Evolutionary conservation across 2,329 filamentous ascomycete species (phyloP).

Genomic region (Chrysoporthe puriensis): DNA sequence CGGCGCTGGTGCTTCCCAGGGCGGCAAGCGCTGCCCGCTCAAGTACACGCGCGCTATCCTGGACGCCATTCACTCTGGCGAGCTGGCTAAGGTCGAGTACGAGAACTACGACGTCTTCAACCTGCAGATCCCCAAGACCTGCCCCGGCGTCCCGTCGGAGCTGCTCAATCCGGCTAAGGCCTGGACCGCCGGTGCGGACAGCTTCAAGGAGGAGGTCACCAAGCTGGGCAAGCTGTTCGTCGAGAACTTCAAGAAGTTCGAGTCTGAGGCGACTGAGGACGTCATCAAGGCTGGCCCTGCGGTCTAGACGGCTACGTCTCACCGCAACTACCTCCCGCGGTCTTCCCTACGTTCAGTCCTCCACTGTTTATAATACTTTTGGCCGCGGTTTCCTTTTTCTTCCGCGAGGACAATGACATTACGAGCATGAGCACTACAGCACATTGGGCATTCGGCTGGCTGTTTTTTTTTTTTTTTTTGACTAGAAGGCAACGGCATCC

Average conservation of each 20-base stretch:
- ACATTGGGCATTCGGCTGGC: constrained; percentile 20
- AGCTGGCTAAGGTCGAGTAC: constrained; percentile 90
- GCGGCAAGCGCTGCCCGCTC: constrained; percentile 94
- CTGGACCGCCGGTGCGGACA: constrained; percentile 81
- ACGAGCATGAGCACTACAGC: constrained; percentile 19
- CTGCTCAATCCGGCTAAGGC: constrained; percentile 92
- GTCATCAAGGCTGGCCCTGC: constrained; percentile 70
- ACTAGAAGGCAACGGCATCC: constrained; percentile 16
- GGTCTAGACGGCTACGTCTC: constrained; percentile 33
- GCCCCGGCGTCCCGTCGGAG: constrained; percentile 86
- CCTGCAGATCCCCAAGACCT: constrained; percentile 90
- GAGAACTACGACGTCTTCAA: constrained; percentile 98
- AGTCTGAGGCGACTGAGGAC: constrained; percentile 78
- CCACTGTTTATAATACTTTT: background rate
- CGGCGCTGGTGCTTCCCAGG: constrained; percentile 85
- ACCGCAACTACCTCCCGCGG: no score
- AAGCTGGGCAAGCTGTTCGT: constrained; percentile 90
- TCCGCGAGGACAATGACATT: constrained; percentile 4
- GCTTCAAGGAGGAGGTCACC: constrained; percentile 84
- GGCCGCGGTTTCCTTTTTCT: constrained; percentile 3
- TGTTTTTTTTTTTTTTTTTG: background rate
- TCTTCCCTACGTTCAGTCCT: background rate
- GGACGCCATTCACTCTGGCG: constrained; percentile 95
- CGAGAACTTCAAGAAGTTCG: constrained; percentile 98
- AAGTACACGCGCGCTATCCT: constrained; percentile 99